Evolutionary conservation across 2,329 filamentous ascomycete species (phyloP).

Genomic region (Dothideomycetes sp.): DNA sequence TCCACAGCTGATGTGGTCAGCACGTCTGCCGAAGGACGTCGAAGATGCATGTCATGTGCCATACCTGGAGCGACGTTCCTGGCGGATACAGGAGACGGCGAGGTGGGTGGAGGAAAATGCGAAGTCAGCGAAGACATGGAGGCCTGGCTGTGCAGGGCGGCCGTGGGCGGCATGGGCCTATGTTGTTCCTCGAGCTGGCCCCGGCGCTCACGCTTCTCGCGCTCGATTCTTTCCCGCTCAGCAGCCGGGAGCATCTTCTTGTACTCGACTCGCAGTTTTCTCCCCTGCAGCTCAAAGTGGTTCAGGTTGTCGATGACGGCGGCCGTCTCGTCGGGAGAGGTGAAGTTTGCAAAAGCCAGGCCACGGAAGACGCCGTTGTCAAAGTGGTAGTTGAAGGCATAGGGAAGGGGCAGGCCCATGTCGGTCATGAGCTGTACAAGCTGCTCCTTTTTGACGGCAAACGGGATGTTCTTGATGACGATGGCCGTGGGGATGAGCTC

Average conservation of each 20-base stretch:
- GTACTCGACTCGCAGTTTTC: slow-evolving; percentile 93
- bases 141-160: slow-evolving; percentile 68
- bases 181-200: slow-evolving; percentile 97
- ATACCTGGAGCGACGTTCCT: slow-evolving; percentile 36
- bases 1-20: slow-evolving; percentile 53
- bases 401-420: slow-evolving; percentile 83
- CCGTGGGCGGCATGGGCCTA: slow-evolving; percentile 49
- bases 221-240: slow-evolving; percentile 88
- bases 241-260: slow-evolving; percentile 98
- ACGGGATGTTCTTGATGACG: slow-evolving; percentile 99
- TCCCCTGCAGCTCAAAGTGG: slow-evolving; percentile 86
- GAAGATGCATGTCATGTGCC: slow-evolving; percentile 10
- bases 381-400: slow-evolving; percentile 99
- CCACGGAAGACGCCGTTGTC: slow-evolving; percentile 96
- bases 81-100: slow-evolving; percentile 57
- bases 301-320: slow-evolving; percentile 90
- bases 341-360: slow-evolving; percentile 95
- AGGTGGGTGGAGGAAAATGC: slow-evolving; percentile 45
- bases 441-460: slow-evolving; percentile 95
- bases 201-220: slow-evolving; percentile 90
- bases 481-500: slow-evolving; percentile 97
- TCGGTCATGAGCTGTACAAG: slow-evolving; percentile 89
- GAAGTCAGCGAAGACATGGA: slow-evolving; percentile 72
- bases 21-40: slow-evolving; percentile 7
- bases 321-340: slow-evolving; percentile 85